Evolutionary conservation across 352 stramenopile genomes (phyloP).

Genomic region (Phytophthora fragariae): DNA sequence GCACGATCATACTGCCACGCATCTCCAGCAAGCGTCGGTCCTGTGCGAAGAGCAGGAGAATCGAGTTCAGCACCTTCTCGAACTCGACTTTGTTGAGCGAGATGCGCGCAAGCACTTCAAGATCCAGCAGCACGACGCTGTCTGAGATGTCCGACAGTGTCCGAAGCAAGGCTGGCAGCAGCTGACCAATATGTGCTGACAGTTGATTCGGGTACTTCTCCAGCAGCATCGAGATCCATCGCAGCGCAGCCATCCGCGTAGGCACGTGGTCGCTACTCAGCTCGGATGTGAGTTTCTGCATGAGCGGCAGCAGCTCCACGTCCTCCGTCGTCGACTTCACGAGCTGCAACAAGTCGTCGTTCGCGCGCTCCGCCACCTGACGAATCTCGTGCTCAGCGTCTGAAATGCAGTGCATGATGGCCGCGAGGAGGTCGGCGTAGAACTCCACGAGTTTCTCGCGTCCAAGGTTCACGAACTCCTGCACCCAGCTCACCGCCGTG

Average conservation of each 20-base stretch:
- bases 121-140: slow-evolving; percentile 96
- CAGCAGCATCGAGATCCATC: slow-evolving; percentile 99
- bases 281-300: slow-evolving; percentile 96
- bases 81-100: slow-evolving; percentile 93
- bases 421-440: slow-evolving; percentile 95
- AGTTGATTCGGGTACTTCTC: slow-evolving; percentile 97
- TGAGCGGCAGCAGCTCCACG: slow-evolving; percentile 93
- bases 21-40: slow-evolving; percentile 91
- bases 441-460: slow-evolving; percentile 95
- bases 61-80: slow-evolving; percentile 94
- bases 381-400: slow-evolving; percentile 97
- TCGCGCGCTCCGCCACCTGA: slow-evolving; percentile 96
- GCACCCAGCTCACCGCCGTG: slow-evolving; percentile 98
- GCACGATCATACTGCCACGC: slow-evolving; percentile 97
- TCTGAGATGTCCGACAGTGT: slow-evolving; percentile 97
- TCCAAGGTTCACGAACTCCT: slow-evolving; percentile 97
- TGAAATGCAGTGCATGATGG: slow-evolving; percentile 98
- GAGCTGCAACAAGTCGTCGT: slow-evolving; percentile 95
- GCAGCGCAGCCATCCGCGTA: slow-evolving; percentile 94
- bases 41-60: slow-evolving; percentile 95
- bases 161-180: slow-evolving; percentile 96
- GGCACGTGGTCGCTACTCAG: slow-evolving; percentile 96
- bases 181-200: slow-evolving; percentile 89
- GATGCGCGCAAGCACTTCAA: slow-evolving; percentile 97
- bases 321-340: slow-evolving; percentile 93